A percentile compares a stretch with the other conserved stretches of the same genome.
Conservation (phyloP, 257 asterid genomes). For the Lantana camara region DNA sequence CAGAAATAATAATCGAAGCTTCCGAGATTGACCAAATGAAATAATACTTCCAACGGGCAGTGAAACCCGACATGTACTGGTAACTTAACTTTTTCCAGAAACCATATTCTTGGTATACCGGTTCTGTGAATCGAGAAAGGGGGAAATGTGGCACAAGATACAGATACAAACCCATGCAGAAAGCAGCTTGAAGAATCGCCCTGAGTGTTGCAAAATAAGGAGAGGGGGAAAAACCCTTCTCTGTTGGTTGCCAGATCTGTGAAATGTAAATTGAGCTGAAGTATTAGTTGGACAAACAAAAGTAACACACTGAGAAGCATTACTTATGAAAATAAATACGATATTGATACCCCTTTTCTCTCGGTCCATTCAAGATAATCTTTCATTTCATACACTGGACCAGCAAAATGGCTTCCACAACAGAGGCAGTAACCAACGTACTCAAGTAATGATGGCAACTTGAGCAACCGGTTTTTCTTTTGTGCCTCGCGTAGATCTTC, state of each 20-base stretch:
- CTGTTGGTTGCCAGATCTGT: conserved; percentile 83
- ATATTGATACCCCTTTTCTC: conserved; percentile 80
- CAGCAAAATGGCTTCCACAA: conserved; percentile 99
- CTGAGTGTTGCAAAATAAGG: conserved; percentile 83
- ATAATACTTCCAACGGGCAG: conserved; percentile 98
- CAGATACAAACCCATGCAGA: conserved; percentile 91
- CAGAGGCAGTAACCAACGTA: conserved; percentile 88
- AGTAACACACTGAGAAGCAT: too few species aligned
- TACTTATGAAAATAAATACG: too few species aligned
- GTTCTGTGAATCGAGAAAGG: conserved; percentile 76
- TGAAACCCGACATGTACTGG: conserved; percentile 92
- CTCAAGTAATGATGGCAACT: conserved; percentile 81
- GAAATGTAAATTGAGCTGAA: conserved; percentile 27
- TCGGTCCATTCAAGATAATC: conserved; percentile 94
- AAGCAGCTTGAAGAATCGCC: conserved; percentile 84
- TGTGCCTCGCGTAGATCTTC: conserved; percentile 87
- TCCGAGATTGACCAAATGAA: conserved; percentile 98
- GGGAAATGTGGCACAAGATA: conserved; percentile 88
- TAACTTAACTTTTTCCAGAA: conserved; percentile 76
- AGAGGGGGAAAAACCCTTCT: conserved; percentile 67
- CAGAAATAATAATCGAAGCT: conserved; percentile 87
- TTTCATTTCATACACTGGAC: conserved; percentile 96
- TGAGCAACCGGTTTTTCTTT: conserved; percentile 72
- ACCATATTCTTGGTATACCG: conserved; percentile 81
- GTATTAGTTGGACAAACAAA: conserved; percentile 1